Evolutionary conservation across 768 basidiomycete species (phyloP).

Genomic region (Baorangia bicolor): DNA sequence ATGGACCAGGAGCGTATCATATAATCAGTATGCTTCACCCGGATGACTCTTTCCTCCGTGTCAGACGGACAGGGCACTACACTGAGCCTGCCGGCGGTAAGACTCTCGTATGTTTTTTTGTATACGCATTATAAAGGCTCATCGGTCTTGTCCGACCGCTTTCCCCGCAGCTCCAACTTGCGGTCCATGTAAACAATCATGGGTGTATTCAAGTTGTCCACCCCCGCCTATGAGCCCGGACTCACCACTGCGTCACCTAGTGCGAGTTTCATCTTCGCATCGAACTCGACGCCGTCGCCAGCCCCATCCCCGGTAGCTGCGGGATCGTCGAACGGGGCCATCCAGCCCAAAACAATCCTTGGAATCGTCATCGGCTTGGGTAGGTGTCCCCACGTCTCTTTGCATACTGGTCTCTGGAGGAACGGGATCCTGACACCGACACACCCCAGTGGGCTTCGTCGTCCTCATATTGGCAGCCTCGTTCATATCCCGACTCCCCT

Average conservation of each 20-base stretch:
- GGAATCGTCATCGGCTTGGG: slow-evolving; percentile 15
- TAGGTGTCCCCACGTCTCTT: background rate
- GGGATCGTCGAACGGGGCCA: background rate
- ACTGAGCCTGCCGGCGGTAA: background rate
- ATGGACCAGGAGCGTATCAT: background rate
- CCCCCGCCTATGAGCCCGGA: background rate
- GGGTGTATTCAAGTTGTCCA: background rate
- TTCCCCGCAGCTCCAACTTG: background rate
- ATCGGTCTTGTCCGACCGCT: background rate
- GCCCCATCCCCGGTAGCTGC: background rate
- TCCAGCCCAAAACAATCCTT: slow-evolving; percentile 10
- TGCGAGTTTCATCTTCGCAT: background rate
- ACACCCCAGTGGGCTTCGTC: slow-evolving; percentile 11
- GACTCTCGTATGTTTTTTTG: background rate
- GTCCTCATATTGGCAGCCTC: slow-evolving; percentile 4
- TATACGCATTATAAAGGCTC: background rate
- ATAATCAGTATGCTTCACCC: background rate
- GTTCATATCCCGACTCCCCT: slow-evolving; percentile 1
- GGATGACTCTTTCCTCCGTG: background rate
- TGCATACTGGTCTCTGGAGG: background rate
- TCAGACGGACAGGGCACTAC: background rate
- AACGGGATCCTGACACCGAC: background rate
- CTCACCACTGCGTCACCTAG: background rate
- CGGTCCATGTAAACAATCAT: background rate
- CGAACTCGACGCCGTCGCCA: background rate